Conservation (phyloP, 306 rosid genomes). For the Castanospermum australe region DNA sequence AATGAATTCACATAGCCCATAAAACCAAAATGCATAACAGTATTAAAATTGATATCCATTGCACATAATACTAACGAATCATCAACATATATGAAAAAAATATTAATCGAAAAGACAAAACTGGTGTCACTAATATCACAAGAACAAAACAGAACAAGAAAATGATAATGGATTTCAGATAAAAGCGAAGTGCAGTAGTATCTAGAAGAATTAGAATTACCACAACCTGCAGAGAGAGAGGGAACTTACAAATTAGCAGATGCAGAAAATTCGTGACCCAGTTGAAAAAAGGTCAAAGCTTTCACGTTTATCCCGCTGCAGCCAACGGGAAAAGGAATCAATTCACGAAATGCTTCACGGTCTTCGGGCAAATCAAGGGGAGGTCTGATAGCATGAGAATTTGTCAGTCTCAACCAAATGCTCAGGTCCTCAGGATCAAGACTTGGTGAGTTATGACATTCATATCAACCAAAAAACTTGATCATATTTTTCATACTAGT, state of each 20-base stretch:
- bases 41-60: too few relatives aligned
- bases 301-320: not conserved
- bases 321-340: not conserved
- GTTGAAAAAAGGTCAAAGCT: not conserved
- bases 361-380: not conserved
- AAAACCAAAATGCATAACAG: not conserved
- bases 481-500: not conserved
- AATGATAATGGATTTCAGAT: not conserved
- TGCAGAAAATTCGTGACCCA: not conserved
- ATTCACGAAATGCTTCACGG: not conserved
- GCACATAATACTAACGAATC: not conserved
- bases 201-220: not conserved
- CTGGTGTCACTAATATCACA: not conserved
- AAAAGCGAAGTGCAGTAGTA: not conserved
- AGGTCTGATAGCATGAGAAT: not conserved
- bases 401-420: not conserved
- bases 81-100: not conserved
- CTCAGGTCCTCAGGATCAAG: not conserved
- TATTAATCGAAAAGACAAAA: not conserved
- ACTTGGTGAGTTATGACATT: too few relatives aligned
- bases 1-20: not conserved
- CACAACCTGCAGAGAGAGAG: too few relatives aligned
- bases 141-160: not conserved
- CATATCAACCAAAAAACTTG: not conserved
- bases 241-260: conserved; percentile 16